Evolutionary conservation across 2,329 filamentous ascomycete genomes (phyloP).

Genomic region (Hypoxylon sp.): DNA sequence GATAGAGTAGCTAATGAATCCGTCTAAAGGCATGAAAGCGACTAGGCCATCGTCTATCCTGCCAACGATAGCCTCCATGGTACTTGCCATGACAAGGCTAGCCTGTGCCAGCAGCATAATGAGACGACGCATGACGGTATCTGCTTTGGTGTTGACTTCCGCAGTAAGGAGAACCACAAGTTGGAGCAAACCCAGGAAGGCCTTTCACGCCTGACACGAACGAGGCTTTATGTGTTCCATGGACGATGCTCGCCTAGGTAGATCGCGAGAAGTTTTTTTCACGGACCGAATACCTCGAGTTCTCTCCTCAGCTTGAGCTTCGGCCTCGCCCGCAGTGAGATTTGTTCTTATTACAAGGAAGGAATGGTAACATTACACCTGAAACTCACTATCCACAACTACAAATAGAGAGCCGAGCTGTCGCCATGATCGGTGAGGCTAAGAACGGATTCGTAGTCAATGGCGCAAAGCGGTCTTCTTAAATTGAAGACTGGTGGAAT

Average conservation of each 20-base stretch:
- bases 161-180: neutral
- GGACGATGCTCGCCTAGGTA: neutral
- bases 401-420: neutral
- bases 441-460: slow-evolving; percentile 15
- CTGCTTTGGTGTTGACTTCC: neutral
- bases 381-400: neutral
- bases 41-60: slow-evolving; percentile 26
- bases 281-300: neutral
- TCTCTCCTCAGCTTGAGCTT: neutral
- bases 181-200: neutral
- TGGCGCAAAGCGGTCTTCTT: neutral
- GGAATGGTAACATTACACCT: neutral
- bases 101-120: slow-evolving; percentile 37
- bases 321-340: neutral
- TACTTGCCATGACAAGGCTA: slow-evolving; percentile 33
- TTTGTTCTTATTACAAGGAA: slow-evolving; percentile 8
- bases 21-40: slow-evolving; percentile 53
- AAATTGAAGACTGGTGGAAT: slow-evolving; percentile 23
- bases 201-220: neutral
- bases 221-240: neutral
- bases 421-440: slow-evolving; percentile 11
- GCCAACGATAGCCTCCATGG: slow-evolving; percentile 27
- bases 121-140: slow-evolving; percentile 33
- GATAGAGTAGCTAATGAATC: slow-evolving; percentile 57
- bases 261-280: neutral